Base-by-base conservation (phyloP, 768 basidiomycete species). In the Hemileccinum impolitum region DNA sequence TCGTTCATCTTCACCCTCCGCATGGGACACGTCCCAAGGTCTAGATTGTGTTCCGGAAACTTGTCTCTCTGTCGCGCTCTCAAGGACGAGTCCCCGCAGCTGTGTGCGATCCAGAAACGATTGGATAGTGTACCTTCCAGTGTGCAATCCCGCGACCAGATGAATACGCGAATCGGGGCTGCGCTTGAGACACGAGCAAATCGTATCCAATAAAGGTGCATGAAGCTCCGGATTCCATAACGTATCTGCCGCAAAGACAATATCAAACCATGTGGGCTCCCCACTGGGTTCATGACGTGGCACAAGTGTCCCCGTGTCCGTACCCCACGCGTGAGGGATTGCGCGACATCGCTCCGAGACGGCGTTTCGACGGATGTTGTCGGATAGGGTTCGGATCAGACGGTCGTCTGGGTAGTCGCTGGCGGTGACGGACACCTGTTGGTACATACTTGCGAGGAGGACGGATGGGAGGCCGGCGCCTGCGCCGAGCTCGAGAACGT, bases 391-490 rank as follows among this genome's bases (percentile, higher is more conserved):
- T 26, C 62, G 66, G 23, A 89, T 81, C 35, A 90, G 72, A 21
- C 64, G 53, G 30, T 75, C 72, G 63, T 90, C 87, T 3, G 87
- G 87, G 62, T 87, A 90, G 66, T 90, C 89, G 57, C 78, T 85
- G 39, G 72, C 73, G 4, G 76, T 75, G 43, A 89, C 78, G 32
- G 43, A 51, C 28, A 60, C 65, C 43, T 67, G 56, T 6, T 64
- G 63, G 60, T 73, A 73, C 11, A 64, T 52, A 60, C 76, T 81
- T 4, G 86, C 79, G 58, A 89, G 72, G 38, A 78, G 63, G 46
- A 90, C 86, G 38, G 85, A 78, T 1, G 88, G 87, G 19, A 90
- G 72, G 4, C 88, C 88, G 0, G 86, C 82, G 2, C 80, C 82
- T 1, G 88, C 85, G 7, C 88, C 88, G 10, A 90, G 70, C 61